Percentiles rank a stretch among this genome's conserved stretches.
Evolutionary conservation across 495 filamentous ascomycete species (phyloP).

Genomic region (Penicillium maclennaniae): DNA sequence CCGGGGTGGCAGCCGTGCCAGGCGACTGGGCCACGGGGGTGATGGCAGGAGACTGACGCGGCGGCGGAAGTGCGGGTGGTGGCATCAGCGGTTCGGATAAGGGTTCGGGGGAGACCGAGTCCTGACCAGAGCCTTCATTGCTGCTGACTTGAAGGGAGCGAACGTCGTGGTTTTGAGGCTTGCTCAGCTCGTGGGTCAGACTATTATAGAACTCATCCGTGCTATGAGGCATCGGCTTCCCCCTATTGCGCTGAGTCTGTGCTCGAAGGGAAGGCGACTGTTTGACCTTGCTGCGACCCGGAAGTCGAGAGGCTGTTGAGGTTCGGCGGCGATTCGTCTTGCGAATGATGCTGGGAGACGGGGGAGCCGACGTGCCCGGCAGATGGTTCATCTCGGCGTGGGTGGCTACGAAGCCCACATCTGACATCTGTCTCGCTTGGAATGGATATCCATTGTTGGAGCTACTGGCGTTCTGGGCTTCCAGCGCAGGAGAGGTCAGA

Average conservation of each 20-base stretch:
- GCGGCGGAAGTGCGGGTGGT: slow-evolving; percentile 58
- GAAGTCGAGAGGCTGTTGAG: slow-evolving; percentile 36
- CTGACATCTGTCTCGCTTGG: slow-evolving; percentile 33
- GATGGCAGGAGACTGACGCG: slow-evolving; percentile 53
- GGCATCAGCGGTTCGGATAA: slow-evolving; percentile 67
- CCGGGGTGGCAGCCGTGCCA: slow-evolving; percentile 65
- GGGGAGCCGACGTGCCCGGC: slow-evolving; percentile 31
- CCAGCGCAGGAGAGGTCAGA: slow-evolving; percentile 83
- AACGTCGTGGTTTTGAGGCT: slow-evolving; percentile 27
- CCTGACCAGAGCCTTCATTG: slow-evolving; percentile 59
- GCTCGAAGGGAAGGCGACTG: slow-evolving; percentile 87
- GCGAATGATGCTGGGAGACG: slow-evolving; percentile 30
- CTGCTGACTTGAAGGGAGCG: slow-evolving; percentile 43
- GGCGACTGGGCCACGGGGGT: slow-evolving; percentile 30
- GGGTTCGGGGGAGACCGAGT: slow-evolving; percentile 69
- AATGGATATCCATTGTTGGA: slow-evolving; percentile 32
- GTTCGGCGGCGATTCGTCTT: slow-evolving; percentile 34
- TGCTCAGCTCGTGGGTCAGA: slow-evolving; percentile 31
- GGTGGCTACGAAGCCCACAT: slow-evolving; percentile 43
- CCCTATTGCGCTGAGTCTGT: slow-evolving; percentile 51
- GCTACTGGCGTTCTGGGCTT: slow-evolving; percentile 63
- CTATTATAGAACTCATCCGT: slow-evolving; percentile 45
- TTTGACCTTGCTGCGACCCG: slow-evolving; percentile 53
- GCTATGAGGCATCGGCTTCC: slow-evolving; percentile 53
- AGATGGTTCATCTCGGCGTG: slow-evolving; percentile 46